phyloP scores from a whole-genome alignment of 2,329 filamentous ascomycete species.

The Ophiostoma tasmaniense region DNA sequence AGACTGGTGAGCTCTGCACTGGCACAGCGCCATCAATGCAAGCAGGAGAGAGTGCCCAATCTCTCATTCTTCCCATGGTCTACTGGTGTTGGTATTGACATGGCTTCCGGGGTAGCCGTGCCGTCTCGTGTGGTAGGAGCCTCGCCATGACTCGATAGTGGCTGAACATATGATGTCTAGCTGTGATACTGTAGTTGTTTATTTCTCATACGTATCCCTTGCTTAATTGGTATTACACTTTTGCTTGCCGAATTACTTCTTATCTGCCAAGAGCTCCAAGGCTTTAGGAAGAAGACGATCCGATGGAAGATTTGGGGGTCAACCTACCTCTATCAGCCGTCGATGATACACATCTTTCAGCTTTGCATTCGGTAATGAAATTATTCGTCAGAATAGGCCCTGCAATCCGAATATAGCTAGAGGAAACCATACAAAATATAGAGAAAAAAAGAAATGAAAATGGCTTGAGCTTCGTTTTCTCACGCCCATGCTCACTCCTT shows the following conservation, averaged over 20 bases:
- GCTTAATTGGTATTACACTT: background rate
- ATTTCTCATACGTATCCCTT: background rate
- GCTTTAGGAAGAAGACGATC: background rate
- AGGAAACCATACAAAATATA: background rate
- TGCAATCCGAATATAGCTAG: background rate
- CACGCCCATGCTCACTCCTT: background rate
- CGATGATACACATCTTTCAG: background rate
- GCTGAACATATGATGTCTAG: background rate
- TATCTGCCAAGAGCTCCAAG: slow-evolving; percentile 1
- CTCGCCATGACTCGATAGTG: background rate
- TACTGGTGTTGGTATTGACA: background rate
- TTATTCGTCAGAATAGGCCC: background rate
- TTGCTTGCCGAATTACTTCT: background rate
- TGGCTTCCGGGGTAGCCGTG: background rate
- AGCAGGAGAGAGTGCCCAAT: background rate
- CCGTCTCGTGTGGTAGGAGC: background rate
- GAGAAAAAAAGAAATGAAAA: background rate
- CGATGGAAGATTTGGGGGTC: background rate
- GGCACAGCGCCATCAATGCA: background rate
- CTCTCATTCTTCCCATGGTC: background rate
- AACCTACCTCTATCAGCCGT: background rate
- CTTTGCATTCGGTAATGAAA: background rate
- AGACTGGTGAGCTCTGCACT: background rate
- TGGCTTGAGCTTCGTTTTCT: background rate
- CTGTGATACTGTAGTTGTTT: background rate